A percentile compares a stretch with the other conserved stretches of the same genome.
phyloP scores from a whole-genome alignment of 345 rosid genomes.

The Melaleuca alternifolia region DNA sequence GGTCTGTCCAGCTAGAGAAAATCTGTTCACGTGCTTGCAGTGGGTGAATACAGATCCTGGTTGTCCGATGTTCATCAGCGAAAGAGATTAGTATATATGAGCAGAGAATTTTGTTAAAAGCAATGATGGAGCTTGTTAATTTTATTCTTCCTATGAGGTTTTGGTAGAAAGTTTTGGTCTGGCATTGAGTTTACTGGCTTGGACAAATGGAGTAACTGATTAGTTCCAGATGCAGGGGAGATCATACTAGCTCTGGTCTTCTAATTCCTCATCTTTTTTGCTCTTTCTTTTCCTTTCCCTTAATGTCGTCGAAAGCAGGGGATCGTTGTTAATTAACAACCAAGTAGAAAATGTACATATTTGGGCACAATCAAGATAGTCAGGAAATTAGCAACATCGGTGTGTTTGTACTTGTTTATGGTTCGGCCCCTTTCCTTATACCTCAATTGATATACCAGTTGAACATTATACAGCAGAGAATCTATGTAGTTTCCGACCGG shows the following conservation, averaged over 20 bases:
- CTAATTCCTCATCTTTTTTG: neutral
- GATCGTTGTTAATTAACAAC: neutral
- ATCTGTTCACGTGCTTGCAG: slow-evolving; percentile 19
- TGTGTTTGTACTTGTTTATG: neutral
- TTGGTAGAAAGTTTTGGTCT: neutral
- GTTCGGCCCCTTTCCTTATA: neutral
- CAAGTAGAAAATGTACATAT: neutral
- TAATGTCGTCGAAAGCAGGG: neutral
- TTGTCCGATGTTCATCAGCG: neutral
- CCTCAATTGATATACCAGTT: neutral
- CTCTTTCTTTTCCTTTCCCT: neutral
- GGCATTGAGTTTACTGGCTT: neutral
- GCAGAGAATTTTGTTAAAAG: neutral
- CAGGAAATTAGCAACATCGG: neutral
- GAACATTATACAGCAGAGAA: neutral
- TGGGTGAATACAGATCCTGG: neutral
- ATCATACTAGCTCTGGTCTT: neutral
- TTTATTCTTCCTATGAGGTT: neutral
- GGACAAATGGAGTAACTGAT: neutral
- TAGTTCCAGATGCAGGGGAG: neutral
- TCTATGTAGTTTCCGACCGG: neutral
- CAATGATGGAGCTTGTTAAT: neutral
- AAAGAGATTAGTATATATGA: neutral
- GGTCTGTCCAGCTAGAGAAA: slow-evolving; percentile 65
- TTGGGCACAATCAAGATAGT: neutral